phyloP scores from a whole-genome alignment of 257 asterid genomes.

The Ehretia macrophylla region DNA sequence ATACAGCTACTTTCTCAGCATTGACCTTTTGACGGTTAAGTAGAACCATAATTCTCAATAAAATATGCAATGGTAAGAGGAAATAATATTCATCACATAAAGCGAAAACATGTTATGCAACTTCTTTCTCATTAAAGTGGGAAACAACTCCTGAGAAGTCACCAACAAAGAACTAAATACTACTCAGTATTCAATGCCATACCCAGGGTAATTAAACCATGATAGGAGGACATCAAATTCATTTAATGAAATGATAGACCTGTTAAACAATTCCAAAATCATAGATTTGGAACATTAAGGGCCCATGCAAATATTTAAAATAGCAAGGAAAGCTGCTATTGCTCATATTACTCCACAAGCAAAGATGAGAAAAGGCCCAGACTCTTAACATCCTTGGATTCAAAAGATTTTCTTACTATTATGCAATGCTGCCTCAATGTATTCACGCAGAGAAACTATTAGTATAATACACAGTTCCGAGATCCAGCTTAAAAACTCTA shows the following conservation, averaged over 20 bases:
- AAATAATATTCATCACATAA: neutral
- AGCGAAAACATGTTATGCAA: neutral
- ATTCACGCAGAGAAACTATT: neutral
- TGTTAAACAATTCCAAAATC: neutral
- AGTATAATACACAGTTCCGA: too few species aligned
- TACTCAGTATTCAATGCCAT: neutral
- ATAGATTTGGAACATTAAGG: neutral
- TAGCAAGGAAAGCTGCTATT: neutral
- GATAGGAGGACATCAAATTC: neutral
- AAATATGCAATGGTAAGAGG: neutral
- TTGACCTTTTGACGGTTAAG: constrained; percentile 49
- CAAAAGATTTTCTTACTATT: neutral
- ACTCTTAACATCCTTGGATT: neutral
- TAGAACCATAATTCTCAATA: constrained; percentile 13
- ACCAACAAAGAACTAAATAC: too few species aligned
- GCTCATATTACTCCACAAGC: neutral
- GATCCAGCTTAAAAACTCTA: too few species aligned
- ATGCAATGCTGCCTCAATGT: neutral
- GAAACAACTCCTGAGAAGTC: too few species aligned
- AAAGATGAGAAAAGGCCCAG: neutral
- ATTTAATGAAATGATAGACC: neutral
- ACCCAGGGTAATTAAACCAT: neutral
- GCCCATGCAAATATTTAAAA: neutral
- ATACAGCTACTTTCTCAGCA: constrained; percentile 87
- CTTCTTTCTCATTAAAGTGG: too few species aligned